Evolutionary conservation across 805 yeast species (phyloP).

Genomic region (Cyberlindnera amylophila): DNA sequence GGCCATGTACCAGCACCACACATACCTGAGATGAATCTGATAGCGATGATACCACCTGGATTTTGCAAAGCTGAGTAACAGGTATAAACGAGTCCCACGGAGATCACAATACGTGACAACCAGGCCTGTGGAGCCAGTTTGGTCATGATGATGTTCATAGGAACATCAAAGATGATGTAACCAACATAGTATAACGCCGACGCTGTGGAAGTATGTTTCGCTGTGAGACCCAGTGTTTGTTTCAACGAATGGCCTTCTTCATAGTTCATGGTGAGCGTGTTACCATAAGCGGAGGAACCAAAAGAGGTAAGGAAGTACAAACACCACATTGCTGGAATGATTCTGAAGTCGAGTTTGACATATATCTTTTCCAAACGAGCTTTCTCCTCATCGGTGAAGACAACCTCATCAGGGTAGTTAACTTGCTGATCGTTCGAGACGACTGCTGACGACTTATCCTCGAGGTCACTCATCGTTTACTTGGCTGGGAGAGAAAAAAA

Average conservation of each 20-base stretch:
- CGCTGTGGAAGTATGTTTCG: conserved; percentile 66
- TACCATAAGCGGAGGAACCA: conserved; percentile 74
- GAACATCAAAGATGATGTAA: conserved; percentile 78
- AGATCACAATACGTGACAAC: conserved; percentile 72
- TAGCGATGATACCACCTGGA: conserved; percentile 60
- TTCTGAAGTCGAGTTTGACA: conserved; percentile 60
- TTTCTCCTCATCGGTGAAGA: conserved; percentile 27
- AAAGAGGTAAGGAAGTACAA: conserved; percentile 76
- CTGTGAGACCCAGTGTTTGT: conserved; percentile 45
- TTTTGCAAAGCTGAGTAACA: conserved; percentile 64
- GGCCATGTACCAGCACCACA: conserved; percentile 92
- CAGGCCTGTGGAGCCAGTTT: conserved; percentile 78
- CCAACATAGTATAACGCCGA: conserved; percentile 82
- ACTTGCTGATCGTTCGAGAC: conserved; percentile 10
- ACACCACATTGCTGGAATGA: conserved; percentile 81
- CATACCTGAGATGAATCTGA: conserved; percentile 68
- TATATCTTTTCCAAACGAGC: conserved; percentile 50
- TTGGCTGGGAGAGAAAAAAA: not conserved
- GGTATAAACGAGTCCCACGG: conserved; percentile 73
- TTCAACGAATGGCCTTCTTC: conserved; percentile 56
- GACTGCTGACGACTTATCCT: conserved; percentile 11
- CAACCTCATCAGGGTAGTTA: not conserved
- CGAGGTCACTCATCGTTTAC: conserved; percentile 13
- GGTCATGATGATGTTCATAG: conserved; percentile 87
- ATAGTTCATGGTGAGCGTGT: conserved; percentile 74